Evolutionary conservation across 2,329 filamentous ascomycete genomes (phyloP).

Genomic region (Neofusicoccum kwambonambiense): DNA sequence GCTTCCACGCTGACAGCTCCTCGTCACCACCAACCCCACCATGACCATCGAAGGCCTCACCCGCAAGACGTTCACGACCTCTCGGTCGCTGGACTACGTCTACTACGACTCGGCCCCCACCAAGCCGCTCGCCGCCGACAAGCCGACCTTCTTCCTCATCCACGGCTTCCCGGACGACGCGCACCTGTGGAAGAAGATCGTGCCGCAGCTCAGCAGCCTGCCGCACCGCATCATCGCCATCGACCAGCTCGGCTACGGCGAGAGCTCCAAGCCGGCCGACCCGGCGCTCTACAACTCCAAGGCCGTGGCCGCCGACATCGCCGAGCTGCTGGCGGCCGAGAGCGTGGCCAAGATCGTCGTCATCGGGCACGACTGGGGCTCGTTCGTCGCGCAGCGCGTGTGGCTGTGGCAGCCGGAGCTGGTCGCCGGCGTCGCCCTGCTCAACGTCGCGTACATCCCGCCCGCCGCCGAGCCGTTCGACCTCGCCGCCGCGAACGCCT

Average conservation of each 20-base stretch:
- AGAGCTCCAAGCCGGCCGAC: slow-evolving; percentile 34
- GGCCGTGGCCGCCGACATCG: slow-evolving; percentile 27
- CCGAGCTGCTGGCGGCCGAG: slow-evolving; percentile 30
- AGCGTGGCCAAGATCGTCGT: slow-evolving; percentile 20
- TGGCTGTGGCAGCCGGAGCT: slow-evolving; percentile 44
- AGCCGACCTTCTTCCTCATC: slow-evolving; percentile 33
- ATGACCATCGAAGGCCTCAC: slow-evolving; percentile 15
- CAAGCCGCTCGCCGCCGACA: slow-evolving; percentile 14
- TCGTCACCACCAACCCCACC: not conserved
- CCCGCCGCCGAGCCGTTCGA: slow-evolving; percentile 37
- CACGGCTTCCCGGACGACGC: slow-evolving; percentile 54
- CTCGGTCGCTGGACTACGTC: slow-evolving; percentile 18
- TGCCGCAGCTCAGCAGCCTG: slow-evolving; percentile 40
- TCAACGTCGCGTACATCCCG: slow-evolving; percentile 45
- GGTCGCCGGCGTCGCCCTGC: slow-evolving; percentile 42
- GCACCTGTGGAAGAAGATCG: slow-evolving; percentile 44
- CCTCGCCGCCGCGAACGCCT: slow-evolving; percentile 35
- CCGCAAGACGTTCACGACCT: slow-evolving; percentile 14
- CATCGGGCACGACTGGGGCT: slow-evolving; percentile 54
- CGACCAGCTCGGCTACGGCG: slow-evolving; percentile 41
- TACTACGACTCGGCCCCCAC: slow-evolving; percentile 15
- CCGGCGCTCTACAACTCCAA: slow-evolving; percentile 26
- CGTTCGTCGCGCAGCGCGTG: slow-evolving; percentile 39
- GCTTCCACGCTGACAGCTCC: no score
- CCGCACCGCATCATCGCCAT: slow-evolving; percentile 41